phyloP scores from a whole-genome alignment of 768 basidiomycete species.

The Mycena alexandri region DNA sequence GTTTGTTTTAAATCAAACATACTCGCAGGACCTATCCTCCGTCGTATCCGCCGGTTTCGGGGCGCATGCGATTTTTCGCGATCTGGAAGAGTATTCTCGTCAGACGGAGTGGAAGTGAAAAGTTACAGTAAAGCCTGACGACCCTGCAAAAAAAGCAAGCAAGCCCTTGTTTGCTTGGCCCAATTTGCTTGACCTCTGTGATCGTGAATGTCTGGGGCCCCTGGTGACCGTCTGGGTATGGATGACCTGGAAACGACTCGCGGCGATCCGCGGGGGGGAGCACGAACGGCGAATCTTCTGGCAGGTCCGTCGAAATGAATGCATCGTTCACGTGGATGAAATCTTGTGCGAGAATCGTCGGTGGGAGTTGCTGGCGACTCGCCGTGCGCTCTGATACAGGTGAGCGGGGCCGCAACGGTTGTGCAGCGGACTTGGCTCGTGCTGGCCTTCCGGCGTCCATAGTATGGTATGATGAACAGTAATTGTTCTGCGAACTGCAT shows the following conservation, averaged over 20 bases:
- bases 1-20: background rate
- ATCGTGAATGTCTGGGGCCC: slow-evolving; percentile 30
- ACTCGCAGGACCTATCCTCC: slow-evolving; percentile 24
- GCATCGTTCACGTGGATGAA: slow-evolving; percentile 25
- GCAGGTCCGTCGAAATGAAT: slow-evolving; percentile 15
- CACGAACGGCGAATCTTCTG: slow-evolving; percentile 14
- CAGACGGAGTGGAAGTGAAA: no score
- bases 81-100: background rate
- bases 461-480: slow-evolving; percentile 7
- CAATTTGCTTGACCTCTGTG: slow-evolving; percentile 29
- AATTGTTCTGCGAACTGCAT: slow-evolving; percentile 3
- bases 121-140: no score
- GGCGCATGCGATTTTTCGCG: slow-evolving; percentile 21
- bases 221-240: slow-evolving; percentile 17
- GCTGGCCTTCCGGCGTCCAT: background rate
- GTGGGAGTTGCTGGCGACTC: background rate
- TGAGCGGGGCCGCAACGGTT: background rate
- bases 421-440: background rate
- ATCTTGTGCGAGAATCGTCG: background rate
- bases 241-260: slow-evolving; percentile 12
- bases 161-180: slow-evolving; percentile 25
- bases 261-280: background rate
- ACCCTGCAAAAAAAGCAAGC: slow-evolving; percentile 25
- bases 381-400: background rate
- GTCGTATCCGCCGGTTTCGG: slow-evolving; percentile 11